Evolutionary conservation across 148 eudicot species (phyloP).

Genomic region (Vaccinium corymbosum): DNA sequence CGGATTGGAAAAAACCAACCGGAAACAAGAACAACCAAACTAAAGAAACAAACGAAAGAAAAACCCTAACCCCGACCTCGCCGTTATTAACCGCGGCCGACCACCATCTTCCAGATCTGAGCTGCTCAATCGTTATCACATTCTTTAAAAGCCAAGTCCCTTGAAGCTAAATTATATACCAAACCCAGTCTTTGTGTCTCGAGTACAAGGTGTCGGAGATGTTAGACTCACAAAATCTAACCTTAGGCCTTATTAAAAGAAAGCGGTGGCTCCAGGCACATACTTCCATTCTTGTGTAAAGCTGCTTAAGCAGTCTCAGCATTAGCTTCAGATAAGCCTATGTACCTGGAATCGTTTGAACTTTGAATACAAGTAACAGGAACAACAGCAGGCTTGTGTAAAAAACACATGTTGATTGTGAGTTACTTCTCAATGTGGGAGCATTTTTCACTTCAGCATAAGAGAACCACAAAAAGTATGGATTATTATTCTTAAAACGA

Average conservation of each 20-base stretch:
- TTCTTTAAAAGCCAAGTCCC: neutral
- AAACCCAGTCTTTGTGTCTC: neutral
- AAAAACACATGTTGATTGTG: neutral
- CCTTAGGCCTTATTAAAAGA: neutral
- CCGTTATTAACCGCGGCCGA: no score
- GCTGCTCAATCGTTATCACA: no score
- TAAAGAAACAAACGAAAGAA: no score
- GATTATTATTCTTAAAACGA: neutral
- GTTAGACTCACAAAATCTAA: neutral
- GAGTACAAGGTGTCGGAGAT: neutral
- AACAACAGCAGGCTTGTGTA: neutral
- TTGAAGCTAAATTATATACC: neutral
- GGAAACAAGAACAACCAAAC: no score
- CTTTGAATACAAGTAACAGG: neutral
- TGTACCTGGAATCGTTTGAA: neutral
- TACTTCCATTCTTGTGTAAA: neutral
- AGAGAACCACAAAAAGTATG: neutral
- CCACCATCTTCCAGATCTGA: no score
- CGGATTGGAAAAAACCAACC: no score
- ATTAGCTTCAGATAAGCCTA: neutral
- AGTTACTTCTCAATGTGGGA: neutral
- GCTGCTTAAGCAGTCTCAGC: neutral
- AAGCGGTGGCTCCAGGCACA: neutral
- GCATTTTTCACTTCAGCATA: neutral
- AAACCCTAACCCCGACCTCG: no score